Evolutionary conservation across 2,329 filamentous ascomycete species (phyloP).

Genomic region (Berkeleyomyces basicola): DNA sequence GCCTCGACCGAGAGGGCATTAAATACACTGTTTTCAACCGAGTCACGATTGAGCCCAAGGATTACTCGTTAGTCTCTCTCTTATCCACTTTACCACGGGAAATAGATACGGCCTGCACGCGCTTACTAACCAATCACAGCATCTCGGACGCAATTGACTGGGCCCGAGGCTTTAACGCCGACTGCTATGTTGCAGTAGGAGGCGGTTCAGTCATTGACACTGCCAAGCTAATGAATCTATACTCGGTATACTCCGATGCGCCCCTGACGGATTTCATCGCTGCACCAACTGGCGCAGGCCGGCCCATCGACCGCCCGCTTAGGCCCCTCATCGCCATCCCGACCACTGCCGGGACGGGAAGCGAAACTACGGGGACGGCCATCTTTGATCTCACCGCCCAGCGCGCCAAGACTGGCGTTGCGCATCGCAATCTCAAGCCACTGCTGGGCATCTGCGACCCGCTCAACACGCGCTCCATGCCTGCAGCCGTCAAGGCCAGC

Average conservation of each 20-base stretch:
- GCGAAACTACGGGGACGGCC: conserved; percentile 91
- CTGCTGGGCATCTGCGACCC: conserved; percentile 76
- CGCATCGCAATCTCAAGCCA: conserved; percentile 88
- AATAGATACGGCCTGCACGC: neutral
- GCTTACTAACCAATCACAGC: conserved; percentile 25
- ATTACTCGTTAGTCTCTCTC: conserved; percentile 51
- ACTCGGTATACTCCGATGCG: conserved; percentile 76
- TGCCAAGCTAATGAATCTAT: conserved; percentile 96
- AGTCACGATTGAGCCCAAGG: conserved; percentile 80
- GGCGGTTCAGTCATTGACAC: conserved; percentile 94
- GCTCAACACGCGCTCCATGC: conserved; percentile 92
- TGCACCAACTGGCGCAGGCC: conserved; percentile 73
- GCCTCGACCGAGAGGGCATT: conserved; percentile 60
- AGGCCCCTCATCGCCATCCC: conserved; percentile 59
- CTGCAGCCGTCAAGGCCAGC: conserved; percentile 75
- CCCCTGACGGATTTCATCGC: conserved; percentile 98
- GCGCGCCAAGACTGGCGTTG: conserved; percentile 87
- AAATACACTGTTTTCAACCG: conserved; percentile 67
- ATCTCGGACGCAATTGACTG: conserved; percentile 82
- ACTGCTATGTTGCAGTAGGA: conserved; percentile 85
- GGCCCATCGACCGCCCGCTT: conserved; percentile 48
- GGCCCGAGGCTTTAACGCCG: conserved; percentile 61
- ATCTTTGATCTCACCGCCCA: conserved; percentile 91
- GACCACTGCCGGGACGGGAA: conserved; percentile 71
- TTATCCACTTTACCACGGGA: neutral